Evolutionary conservation across 2,329 filamentous ascomycete species (phyloP).

Genomic region (Colletotrichum nymphaeae): DNA sequence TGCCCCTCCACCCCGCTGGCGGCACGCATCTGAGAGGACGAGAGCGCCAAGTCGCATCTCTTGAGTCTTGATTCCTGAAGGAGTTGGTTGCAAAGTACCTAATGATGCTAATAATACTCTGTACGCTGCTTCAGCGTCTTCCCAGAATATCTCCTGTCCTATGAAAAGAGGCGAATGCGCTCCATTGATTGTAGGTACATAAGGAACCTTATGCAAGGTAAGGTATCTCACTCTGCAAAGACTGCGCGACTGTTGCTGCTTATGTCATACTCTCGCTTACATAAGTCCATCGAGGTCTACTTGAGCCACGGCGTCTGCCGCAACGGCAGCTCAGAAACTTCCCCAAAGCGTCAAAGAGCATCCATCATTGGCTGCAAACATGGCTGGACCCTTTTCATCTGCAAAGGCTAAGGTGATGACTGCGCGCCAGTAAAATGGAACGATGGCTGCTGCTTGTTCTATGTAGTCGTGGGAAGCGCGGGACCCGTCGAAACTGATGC

Average conservation of each 20-base stretch:
- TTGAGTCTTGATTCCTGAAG: not conserved
- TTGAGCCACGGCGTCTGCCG: not conserved
- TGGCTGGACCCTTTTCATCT: conserved; percentile 14
- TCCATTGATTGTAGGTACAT: too few relatives aligned
- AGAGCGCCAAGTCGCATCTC: conserved; percentile 10
- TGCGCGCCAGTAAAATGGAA: not conserved
- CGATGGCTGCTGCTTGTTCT: not conserved
- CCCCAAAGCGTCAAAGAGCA: not conserved
- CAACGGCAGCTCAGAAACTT: not conserved
- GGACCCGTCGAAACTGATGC: not conserved
- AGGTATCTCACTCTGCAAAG: not conserved
- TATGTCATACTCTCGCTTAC: not conserved
- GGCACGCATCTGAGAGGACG: conserved; percentile 27
- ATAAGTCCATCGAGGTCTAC: not conserved
- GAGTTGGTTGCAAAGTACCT: not conserved
- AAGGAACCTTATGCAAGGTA: too few relatives aligned
- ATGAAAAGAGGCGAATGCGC: too few relatives aligned
- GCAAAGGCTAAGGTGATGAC: not conserved
- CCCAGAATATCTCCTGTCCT: too few relatives aligned
- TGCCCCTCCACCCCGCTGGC: conserved; percentile 38
- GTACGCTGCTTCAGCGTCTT: too few relatives aligned
- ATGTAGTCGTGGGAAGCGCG: not conserved
- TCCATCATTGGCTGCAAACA: conserved; percentile 9
- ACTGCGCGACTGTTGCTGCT: not conserved
- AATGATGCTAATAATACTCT: not conserved